Evolutionary conservation across 257 asterid genomes (phyloP).

Genomic region (Asclepias syriaca): DNA sequence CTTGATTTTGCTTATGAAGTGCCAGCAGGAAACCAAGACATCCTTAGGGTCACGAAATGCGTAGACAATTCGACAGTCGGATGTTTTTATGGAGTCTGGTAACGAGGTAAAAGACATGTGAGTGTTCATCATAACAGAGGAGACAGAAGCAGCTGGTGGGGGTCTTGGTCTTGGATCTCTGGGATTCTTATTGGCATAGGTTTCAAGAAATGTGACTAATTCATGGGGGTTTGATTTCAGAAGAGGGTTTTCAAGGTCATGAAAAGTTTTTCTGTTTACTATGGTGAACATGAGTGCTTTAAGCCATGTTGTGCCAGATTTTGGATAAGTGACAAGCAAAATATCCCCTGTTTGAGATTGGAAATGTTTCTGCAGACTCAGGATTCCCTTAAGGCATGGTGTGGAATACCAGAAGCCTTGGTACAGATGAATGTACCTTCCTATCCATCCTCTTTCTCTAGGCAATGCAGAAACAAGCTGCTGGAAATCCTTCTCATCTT

Average conservation of each 20-base stretch:
- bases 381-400: slow-evolving; percentile 16
- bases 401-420: slow-evolving; percentile 28
- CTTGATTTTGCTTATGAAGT: slow-evolving; percentile 30
- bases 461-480: slow-evolving; percentile 21
- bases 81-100: slow-evolving; percentile 8
- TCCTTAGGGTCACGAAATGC: slow-evolving; percentile 35
- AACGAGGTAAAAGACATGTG: slow-evolving; percentile 21
- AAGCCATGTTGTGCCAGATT: slow-evolving; percentile 33
- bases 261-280: background rate
- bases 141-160: slow-evolving; percentile 1
- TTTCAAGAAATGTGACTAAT: slow-evolving; percentile 18
- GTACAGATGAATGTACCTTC: slow-evolving; percentile 15
- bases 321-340: slow-evolving; percentile 23
- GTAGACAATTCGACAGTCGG: slow-evolving; percentile 23
- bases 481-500: background rate
- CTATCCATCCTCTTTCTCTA: slow-evolving; percentile 27
- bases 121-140: slow-evolving; percentile 15
- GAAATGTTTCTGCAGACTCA: slow-evolving; percentile 23
- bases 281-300: slow-evolving; percentile 26
- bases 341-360: slow-evolving; percentile 15
- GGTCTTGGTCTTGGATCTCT: slow-evolving; percentile 15
- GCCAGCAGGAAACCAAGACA: slow-evolving; percentile 43
- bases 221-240: slow-evolving; percentile 27
- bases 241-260: slow-evolving; percentile 19
- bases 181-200: slow-evolving; percentile 20